Base-by-base conservation (phyloP, 306 rosid genomes). In the Prunus padus region DNA sequence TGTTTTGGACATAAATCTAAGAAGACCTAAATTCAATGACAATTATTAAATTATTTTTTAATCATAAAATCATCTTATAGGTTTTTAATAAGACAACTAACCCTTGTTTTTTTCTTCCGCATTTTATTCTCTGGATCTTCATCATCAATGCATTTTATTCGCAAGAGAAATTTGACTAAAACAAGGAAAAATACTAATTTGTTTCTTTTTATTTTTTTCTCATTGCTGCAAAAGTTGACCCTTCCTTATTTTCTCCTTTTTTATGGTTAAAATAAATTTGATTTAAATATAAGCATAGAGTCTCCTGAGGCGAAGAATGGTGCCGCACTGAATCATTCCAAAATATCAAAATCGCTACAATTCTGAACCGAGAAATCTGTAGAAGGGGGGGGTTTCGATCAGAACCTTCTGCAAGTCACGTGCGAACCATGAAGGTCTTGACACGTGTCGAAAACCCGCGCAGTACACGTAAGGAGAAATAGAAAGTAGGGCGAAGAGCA, bases 381-480 rank as follows among this genome's bases (percentile, higher is more conserved):
- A 3, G 33, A 19, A 13, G 15, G 65, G 59, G 10, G 15, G 65
- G 59, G 10, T 25, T 49, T 51, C n/a, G 18, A 14, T 74, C 45
- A 37, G 11, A 46, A n/a, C 10, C 4, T 15, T 14, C n/a, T 50
- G 11, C 19, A 4, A 8, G 72, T 74, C 85, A 67, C 77, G 81
- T 71, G 76, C 2, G 50, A 67, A 40, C 65, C 62, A 15, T 19
- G 50, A 60, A 72, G 9, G 52, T 0, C 0, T 3, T 2, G 62
- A 56, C 83, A 75, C 79, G 87, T 61, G 80, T 76, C 40, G 3
- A 1, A 1, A 49, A 65, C 3, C 5, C 10, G 5, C 14, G 3
- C 16, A 13, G 19, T 28, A 2, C 42, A 20, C 65, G 51, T 57
- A 19, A 19, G 0, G 30, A n/a, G 26, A 11, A 28, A 23, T 44